phyloP scores from a whole-genome alignment of 305 asterid genomes.

The Fraxinus sp. region DNA sequence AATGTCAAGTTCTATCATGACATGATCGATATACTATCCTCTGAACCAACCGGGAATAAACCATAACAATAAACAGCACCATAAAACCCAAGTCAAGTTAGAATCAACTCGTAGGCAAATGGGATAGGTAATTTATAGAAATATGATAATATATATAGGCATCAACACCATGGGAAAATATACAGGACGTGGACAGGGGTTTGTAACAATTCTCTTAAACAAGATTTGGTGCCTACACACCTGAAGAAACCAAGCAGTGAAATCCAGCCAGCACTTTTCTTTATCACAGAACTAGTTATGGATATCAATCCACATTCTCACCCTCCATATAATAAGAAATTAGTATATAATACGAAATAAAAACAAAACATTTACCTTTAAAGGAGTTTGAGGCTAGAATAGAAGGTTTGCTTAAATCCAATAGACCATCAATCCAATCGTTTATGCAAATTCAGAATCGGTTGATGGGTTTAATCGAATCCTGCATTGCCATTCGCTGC shows the following conservation, averaged over 20 bases:
- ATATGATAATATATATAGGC: background rate
- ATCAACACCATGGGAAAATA: background rate
- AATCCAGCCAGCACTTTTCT: background rate
- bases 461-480: background rate
- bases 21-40: too few species aligned
- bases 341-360: background rate
- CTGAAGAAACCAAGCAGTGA: background rate
- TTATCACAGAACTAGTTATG: background rate
- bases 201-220: background rate
- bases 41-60: too few species aligned
- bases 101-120: background rate
- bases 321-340: background rate
- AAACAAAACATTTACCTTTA: background rate
- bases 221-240: background rate
- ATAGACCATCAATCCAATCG: background rate
- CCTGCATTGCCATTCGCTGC: background rate
- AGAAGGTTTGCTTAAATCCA: background rate
- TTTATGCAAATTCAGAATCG: background rate
- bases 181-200: background rate
- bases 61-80: background rate
- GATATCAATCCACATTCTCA: background rate
- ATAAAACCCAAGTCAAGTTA: background rate
- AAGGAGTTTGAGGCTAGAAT: background rate
- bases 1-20: too few species aligned
- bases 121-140: background rate